Evolutionary conservation across 257 asterid species (phyloP).

Genomic region (Ilex aquifolium): DNA sequence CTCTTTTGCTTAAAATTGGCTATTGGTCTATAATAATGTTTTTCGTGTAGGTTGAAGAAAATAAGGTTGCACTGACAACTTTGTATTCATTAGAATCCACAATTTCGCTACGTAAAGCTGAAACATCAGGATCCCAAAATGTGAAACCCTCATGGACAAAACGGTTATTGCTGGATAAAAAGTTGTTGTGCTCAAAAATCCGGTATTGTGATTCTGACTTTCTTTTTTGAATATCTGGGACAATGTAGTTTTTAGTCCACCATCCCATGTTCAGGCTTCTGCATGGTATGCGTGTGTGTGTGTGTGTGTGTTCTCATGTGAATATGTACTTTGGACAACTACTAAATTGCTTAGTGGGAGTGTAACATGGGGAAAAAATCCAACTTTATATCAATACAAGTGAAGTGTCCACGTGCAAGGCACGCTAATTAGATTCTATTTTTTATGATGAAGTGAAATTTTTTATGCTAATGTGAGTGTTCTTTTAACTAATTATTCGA

Average conservation of each 20-base stretch:
- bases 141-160: conserved; percentile 82
- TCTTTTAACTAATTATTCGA: too few species aligned
- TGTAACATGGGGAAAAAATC: too few species aligned
- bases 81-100: conserved; percentile 65
- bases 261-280: background rate
- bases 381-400: background rate
- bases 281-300: background rate
- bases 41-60: conserved; percentile 39
- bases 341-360: too few species aligned
- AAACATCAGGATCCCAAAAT: conserved; percentile 25
- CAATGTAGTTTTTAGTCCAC: background rate
- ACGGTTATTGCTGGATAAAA: conserved; percentile 53
- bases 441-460: too few species aligned
- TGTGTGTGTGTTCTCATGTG: conserved; percentile 16
- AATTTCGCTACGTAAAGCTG: conserved; percentile 52
- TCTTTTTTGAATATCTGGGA: too few species aligned
- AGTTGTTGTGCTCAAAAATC: conserved; percentile 66
- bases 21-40: background rate
- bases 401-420: too few species aligned
- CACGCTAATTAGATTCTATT: too few species aligned
- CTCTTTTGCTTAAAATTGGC: background rate
- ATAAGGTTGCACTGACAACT: conserved; percentile 54
- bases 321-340: conserved; percentile 45
- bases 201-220: conserved; percentile 26
- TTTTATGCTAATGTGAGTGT: too few species aligned